Percentiles rank a stretch among this genome's conserved stretches.
Evolutionary conservation across 495 filamentous ascomycete genomes (phyloP).

Genomic region (Penicillium nucicola): DNA sequence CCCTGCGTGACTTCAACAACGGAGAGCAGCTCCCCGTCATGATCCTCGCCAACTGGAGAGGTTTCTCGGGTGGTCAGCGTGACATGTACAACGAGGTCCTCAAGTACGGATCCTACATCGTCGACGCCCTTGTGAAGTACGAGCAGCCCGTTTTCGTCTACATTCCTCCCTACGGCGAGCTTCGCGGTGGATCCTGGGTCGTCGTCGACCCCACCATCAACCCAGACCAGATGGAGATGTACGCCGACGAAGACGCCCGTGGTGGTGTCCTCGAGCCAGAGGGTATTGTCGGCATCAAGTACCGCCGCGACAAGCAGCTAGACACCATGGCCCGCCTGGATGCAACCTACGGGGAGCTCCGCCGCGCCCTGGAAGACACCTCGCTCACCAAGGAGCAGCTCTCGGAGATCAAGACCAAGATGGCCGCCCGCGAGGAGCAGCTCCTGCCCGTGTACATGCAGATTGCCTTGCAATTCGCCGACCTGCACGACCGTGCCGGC

Average conservation of each 20-base stretch:
- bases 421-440: conserved; percentile 82
- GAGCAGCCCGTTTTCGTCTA: conserved; percentile 99
- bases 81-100: conserved; percentile 99
- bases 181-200: conserved; percentile 99
- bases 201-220: conserved; percentile 99
- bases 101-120: conserved; percentile 98
- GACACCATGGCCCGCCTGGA: conserved; percentile 97
- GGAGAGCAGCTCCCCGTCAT: conserved; percentile 97
- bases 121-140: conserved; percentile 95
- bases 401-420: conserved; percentile 75
- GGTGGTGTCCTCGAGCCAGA: conserved; percentile 97
- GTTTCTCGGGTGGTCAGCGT: conserved; percentile 98
- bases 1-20: conserved; percentile 97
- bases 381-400: conserved; percentile 69
- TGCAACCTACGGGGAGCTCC: conserved; percentile 74
- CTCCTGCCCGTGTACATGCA: conserved; percentile 91
- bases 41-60: conserved; percentile 99
- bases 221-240: conserved; percentile 97
- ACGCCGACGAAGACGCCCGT: conserved; percentile 92
- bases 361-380: conserved; percentile 68
- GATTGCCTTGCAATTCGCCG: conserved; percentile 91
- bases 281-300: conserved; percentile 98
- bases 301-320: conserved; percentile 93
- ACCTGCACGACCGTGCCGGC: conserved; percentile 94
- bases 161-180: conserved; percentile 93